Conservation (phyloP, 228 moss, liverwort and hornwort genomes). For the Sphagnum fallax region DNA sequence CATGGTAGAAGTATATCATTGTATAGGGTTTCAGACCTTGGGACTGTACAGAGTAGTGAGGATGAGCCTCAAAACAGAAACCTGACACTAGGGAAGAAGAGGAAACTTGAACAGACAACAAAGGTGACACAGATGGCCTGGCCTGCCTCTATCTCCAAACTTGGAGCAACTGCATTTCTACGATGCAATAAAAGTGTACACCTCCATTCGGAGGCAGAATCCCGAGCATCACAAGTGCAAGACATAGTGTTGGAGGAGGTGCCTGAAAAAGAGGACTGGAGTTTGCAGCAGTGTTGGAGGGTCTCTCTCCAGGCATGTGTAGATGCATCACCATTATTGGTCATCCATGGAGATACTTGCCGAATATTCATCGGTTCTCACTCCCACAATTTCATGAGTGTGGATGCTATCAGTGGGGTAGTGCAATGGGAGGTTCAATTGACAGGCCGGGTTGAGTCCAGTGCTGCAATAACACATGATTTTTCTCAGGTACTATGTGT, state of each 20-base stretch:
- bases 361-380: constrained; percentile 42
- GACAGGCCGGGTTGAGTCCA: constrained; percentile 38
- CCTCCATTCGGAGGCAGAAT: not conserved
- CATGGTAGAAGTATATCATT: not conserved
- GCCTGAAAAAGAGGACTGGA: constrained; percentile 7
- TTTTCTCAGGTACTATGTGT: constrained; percentile 20
- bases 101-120: not conserved
- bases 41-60: not conserved
- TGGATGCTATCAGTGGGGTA: constrained; percentile 36
- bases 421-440: constrained; percentile 27
- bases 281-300: constrained; percentile 22
- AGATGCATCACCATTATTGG: constrained; percentile 41
- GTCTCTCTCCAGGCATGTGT: constrained; percentile 37
- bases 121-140: not conserved
- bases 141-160: not conserved
- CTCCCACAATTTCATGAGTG: constrained; percentile 22
- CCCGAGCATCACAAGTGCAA: not conserved
- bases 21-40: not conserved
- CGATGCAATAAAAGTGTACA: constrained; percentile 19
- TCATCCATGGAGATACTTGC: constrained; percentile 7
- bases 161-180: constrained; percentile 6
- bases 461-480: constrained; percentile 29
- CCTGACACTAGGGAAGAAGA: not conserved
- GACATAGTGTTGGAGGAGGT: not conserved
- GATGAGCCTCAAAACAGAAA: not conserved